Percentiles rank a stretch among this genome's conserved stretches.
Conservation (phyloP, 306 rosid genomes). For the Oxytropis ochrocephala region DNA sequence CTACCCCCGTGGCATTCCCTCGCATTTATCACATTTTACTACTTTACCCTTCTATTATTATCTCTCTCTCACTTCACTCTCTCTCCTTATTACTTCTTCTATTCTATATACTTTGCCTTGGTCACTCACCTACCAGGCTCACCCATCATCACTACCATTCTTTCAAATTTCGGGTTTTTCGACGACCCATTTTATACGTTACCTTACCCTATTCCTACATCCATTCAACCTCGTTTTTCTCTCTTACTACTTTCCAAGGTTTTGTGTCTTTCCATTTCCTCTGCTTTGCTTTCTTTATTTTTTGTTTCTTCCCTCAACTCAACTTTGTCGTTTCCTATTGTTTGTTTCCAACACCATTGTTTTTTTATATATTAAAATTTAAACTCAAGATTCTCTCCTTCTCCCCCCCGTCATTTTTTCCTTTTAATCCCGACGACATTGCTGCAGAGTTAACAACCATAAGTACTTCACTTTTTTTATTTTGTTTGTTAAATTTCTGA, state of each 20-base stretch:
- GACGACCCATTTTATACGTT: slow-evolving; percentile 41
- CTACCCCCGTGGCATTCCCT: slow-evolving; percentile 29
- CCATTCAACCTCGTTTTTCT: slow-evolving; percentile 17
- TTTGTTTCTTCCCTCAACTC: background rate
- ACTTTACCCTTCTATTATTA: slow-evolving; percentile 31
- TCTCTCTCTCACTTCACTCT: background rate
- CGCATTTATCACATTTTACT: slow-evolving; percentile 51
- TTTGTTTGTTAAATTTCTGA: slow-evolving; percentile 1
- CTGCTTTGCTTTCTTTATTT: slow-evolving; percentile 20
- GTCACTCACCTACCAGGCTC: slow-evolving; percentile 8
- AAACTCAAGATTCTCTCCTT: slow-evolving; percentile 37
- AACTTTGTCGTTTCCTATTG: slow-evolving; percentile 40
- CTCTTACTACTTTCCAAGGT: slow-evolving; percentile 32
- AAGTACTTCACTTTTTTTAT: slow-evolving; percentile 23
- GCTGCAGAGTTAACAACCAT: slow-evolving; percentile 23
- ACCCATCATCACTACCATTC: background rate
- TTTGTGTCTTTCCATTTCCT: slow-evolving; percentile 6
- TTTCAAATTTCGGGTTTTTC: slow-evolving; percentile 32
- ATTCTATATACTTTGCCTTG: background rate
- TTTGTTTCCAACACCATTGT: slow-evolving; percentile 12
- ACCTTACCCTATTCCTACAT: slow-evolving; percentile 13
- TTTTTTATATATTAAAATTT: slow-evolving; percentile 17
- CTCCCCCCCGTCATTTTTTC: slow-evolving; percentile 21
- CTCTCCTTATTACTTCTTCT: background rate
- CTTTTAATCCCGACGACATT: slow-evolving; percentile 3